A percentile compares a stretch with the other conserved stretches of the same genome.
These are phyloP conservation scores for Russula foetens DNA, from an alignment of 768 basidiomycete genomes.

Conservation along the genomic window DNA sequence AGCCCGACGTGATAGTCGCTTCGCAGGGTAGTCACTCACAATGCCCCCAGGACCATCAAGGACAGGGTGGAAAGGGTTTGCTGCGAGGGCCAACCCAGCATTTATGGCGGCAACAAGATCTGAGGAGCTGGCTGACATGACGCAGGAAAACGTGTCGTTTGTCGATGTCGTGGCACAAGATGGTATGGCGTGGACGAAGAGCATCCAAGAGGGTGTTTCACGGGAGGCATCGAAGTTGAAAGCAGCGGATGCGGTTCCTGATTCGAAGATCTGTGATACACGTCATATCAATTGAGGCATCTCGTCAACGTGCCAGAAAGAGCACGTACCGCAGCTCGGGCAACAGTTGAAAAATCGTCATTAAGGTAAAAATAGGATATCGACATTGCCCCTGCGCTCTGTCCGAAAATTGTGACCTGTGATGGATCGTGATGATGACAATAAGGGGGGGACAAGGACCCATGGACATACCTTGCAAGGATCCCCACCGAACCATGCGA, in stretches of 20 bases:
- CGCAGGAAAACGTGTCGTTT: constrained; percentile 31
- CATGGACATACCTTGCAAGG: constrained; percentile 14
- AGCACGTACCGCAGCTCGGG: constrained; percentile 21
- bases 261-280: constrained; percentile 35
- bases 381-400: constrained; percentile 34
- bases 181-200: constrained; percentile 32
- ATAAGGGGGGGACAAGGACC: not conserved
- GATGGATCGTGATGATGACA: not conserved
- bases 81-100: constrained; percentile 23
- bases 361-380: constrained; percentile 27
- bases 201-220: constrained; percentile 31
- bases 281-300: not conserved
- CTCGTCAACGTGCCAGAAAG: not conserved
- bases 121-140: constrained; percentile 17
- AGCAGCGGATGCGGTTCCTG: constrained; percentile 29
- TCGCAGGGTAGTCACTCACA: too few relatives aligned
- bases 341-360: constrained; percentile 22
- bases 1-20: constrained; percentile 25
- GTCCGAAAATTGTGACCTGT: constrained; percentile 33
- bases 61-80: constrained; percentile 32
- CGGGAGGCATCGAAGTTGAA: constrained; percentile 27
- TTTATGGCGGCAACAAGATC: constrained; percentile 17
- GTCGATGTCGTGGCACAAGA: constrained; percentile 27
- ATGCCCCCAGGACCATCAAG: constrained; percentile 38
- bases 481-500: constrained; percentile 28